phyloP scores from a whole-genome alignment of 2,329 filamentous ascomycete species.

The Botrytis tulipae region DNA sequence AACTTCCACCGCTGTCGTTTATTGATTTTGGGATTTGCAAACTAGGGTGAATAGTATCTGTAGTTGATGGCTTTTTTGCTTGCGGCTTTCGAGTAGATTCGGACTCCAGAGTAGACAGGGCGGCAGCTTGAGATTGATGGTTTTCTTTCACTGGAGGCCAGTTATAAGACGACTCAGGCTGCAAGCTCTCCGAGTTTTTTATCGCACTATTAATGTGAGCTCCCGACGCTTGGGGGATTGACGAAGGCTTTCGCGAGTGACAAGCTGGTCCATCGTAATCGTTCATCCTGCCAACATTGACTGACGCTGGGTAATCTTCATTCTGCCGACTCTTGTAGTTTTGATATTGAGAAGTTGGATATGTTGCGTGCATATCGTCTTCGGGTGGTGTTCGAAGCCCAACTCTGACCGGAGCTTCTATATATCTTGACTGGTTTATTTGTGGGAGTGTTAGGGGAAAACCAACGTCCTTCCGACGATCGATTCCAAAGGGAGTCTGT shows the following conservation, averaged over 20 bases:
- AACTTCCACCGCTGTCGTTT: conserved; percentile 69
- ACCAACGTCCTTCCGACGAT: conserved; percentile 30
- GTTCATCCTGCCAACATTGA: neutral
- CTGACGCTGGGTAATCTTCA: conserved; percentile 35
- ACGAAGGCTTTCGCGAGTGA: conserved; percentile 27
- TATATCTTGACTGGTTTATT: conserved; percentile 26
- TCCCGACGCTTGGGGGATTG: conserved; percentile 23
- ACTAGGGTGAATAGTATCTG: conserved; percentile 33
- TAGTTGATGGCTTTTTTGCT: conserved; percentile 29
- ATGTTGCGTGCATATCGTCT: conserved; percentile 53
- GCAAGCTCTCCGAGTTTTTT: neutral
- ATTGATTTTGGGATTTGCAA: conserved; percentile 75
- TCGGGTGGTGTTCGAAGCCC: conserved; percentile 52
- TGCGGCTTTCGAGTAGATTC: conserved; percentile 20
- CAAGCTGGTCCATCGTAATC: neutral
- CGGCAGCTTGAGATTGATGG: neutral
- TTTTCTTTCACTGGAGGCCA: neutral
- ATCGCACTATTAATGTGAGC: neutral
- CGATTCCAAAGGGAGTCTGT: conserved; percentile 25
- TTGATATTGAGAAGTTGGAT: conserved; percentile 47
- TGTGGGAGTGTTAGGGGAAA: conserved; percentile 24
- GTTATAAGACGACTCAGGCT: neutral
- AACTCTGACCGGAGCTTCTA: conserved; percentile 33
- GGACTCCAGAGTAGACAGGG: neutral
- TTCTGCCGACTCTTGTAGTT: conserved; percentile 47